Evolutionary conservation across 1,284 basidiomycete species (phyloP), one percentile per base, ranked within the genome.

Genomic region (Rhodotorula sp.): DNA sequence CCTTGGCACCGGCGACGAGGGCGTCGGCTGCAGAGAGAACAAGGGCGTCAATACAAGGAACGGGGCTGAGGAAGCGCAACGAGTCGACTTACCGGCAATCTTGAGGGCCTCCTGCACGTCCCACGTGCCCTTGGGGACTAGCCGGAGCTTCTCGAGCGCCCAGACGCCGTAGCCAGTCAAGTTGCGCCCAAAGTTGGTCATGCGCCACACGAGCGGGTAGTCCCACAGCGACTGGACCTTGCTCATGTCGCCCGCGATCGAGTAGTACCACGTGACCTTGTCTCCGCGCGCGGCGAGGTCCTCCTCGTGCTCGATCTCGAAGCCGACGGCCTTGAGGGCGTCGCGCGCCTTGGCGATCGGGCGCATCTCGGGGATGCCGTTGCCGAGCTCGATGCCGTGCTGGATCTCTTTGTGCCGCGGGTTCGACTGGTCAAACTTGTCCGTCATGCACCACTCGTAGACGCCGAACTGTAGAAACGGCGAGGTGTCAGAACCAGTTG

Each of bases 381-480:
- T 94, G 59, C 95, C 95, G 66, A 97, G 66, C 80, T 85, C 81
- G 70, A 82, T 81, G 15, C 80, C 88, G 84, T 97, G 94, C 26
- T 93, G 91, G 73, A 99, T 89, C 69, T 87, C 87, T 84, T 95
- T 95, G 87, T 99, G 95, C 74, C 87, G 83, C 23, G 94, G 71
- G 81, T 87, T 91, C 19, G 88, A 88, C 3, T 91, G 85, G 81
- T 99, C 92, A 91, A 93, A 99, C 16, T 82, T 82, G 81, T 98
- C 95, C 60, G 95, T 98, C 95, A 99, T 97, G 83, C 89, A 91
- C 95, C 95, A 99, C 81, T 98, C 95, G 83, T 98, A 98, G 58
- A 97, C 90, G 80, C 94, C 95, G 81, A 97, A 97, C 62, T 62
- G 61, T 1, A 16, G 16, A 16, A 93, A 10, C 15, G 23, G 38